Evolutionary conservation across 2,329 filamentous ascomycete genomes (phyloP).

Genomic region (Fusarium sp.): DNA sequence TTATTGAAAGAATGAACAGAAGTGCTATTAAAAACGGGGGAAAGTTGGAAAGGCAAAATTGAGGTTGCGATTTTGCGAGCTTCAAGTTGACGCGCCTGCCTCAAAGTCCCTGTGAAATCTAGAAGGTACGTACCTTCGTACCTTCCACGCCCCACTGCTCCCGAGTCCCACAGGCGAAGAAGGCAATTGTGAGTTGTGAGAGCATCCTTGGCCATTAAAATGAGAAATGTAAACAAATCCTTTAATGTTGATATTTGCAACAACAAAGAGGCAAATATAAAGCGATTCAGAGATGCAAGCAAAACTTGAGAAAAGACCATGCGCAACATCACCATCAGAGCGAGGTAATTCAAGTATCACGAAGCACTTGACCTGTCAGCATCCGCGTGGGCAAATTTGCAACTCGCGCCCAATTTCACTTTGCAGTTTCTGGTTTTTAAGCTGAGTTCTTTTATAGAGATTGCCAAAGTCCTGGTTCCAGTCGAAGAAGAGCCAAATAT

Average conservation of each 20-base stretch:
- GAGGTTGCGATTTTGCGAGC: constrained; percentile 24
- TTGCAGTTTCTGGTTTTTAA: neutral
- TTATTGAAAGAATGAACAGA: neutral
- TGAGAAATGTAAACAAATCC: neutral
- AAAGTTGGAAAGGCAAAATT: constrained; percentile 8
- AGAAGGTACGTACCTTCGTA: constrained; percentile 5
- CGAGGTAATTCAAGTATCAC: neutral
- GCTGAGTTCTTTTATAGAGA: neutral
- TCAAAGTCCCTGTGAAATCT: neutral
- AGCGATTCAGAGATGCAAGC: neutral
- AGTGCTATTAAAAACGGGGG: neutral
- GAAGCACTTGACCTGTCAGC: neutral
- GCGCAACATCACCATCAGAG: neutral
- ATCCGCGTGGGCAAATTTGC: neutral
- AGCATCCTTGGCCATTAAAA: neutral
- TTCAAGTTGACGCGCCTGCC: constrained; percentile 31
- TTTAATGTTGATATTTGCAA: neutral
- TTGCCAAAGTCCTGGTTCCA: neutral
- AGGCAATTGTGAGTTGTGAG: neutral
- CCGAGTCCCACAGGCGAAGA: neutral
- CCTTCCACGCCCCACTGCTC: neutral
- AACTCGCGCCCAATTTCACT: neutral
- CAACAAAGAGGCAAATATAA: neutral
- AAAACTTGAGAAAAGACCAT: neutral
- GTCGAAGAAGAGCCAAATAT: neutral